Percentiles rank a stretch among this genome's conserved stretches.
Evolutionary conservation across 2,329 filamentous ascomycete species (phyloP).

Genomic region (Elsinoe arachidis): DNA sequence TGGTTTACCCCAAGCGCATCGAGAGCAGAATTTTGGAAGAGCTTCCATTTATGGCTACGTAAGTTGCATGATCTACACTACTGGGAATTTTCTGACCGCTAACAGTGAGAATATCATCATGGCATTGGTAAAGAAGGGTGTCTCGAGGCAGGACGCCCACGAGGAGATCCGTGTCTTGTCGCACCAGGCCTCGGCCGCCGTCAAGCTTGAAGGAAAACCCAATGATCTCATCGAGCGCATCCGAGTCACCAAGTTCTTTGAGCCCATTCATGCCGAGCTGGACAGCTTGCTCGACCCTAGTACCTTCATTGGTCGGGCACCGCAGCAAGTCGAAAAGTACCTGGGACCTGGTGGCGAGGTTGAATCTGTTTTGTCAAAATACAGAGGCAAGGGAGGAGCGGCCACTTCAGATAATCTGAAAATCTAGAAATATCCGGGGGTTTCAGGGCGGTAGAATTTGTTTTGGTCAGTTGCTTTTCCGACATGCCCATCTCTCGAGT

Average conservation of each 20-base stretch:
- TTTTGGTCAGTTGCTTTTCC: not conserved
- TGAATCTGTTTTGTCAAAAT: slow-evolving; percentile 28
- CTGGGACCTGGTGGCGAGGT: slow-evolving; percentile 26
- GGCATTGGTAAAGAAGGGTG: slow-evolving; percentile 62
- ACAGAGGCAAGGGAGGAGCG: slow-evolving; percentile 18
- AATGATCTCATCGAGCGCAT: slow-evolving; percentile 82
- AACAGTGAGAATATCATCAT: slow-evolving; percentile 59
- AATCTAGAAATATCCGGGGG: not conserved
- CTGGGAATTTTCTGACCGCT: slow-evolving; percentile 18
- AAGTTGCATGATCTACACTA: not conserved
- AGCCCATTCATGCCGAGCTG: slow-evolving; percentile 32
- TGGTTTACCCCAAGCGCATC: slow-evolving; percentile 72
- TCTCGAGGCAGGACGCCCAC: slow-evolving; percentile 71
- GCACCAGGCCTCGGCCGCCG: slow-evolving; percentile 62
- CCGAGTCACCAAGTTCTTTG: slow-evolving; percentile 63
- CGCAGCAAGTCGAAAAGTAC: slow-evolving; percentile 34
- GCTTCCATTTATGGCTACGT: slow-evolving; percentile 77
- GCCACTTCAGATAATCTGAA: slow-evolving; percentile 1
- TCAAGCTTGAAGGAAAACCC: slow-evolving; percentile 62
- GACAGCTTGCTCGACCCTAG: slow-evolving; percentile 29
- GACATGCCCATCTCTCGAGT: too few relatives aligned
- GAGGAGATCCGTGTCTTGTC: slow-evolving; percentile 76
- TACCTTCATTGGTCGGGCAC: slow-evolving; percentile 31
- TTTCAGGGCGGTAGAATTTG: not conserved
- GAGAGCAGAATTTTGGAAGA: slow-evolving; percentile 59